These are phyloP conservation scores for Fomitopsis pinicola DNA, from an alignment of 1,284 basidiomycete species.

Conservation along the genomic window DNA sequence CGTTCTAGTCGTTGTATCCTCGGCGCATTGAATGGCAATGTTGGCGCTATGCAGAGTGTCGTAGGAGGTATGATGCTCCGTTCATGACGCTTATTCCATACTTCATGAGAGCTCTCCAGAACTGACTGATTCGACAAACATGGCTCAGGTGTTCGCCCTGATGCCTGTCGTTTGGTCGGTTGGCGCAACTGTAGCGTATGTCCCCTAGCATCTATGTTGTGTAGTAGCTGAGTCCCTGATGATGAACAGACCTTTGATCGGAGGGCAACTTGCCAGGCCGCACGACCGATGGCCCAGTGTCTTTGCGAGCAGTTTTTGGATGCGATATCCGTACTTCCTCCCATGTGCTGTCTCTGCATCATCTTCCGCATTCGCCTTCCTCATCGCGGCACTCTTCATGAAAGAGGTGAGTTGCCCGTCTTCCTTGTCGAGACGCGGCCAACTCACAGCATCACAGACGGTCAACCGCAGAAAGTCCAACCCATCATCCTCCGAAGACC, in stretches of 20 bases:
- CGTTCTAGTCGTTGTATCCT: conserved; percentile 42
- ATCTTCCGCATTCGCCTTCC: conserved; percentile 34
- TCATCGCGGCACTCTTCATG: conserved; percentile 36
- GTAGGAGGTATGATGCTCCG: conserved; percentile 25
- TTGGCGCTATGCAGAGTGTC: conserved; percentile 50
- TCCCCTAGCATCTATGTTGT: not conserved
- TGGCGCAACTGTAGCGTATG: conserved; percentile 43
- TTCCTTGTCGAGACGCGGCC: not conserved
- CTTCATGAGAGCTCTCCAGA: conserved; percentile 23
- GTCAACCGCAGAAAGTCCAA: conserved; percentile 16
- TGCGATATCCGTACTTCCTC: conserved; percentile 50
- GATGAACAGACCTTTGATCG: conserved; percentile 39
- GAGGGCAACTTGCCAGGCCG: conserved; percentile 46
- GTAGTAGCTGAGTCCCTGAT: not conserved
- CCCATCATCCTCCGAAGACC: conserved; percentile 12
- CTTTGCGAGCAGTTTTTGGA: conserved; percentile 45
- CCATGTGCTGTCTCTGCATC: conserved; percentile 42
- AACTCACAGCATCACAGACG: conserved; percentile 15
- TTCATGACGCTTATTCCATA: not conserved
- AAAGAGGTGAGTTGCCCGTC: conserved; percentile 40
- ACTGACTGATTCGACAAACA: conserved; percentile 48
- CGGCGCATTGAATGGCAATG: conserved; percentile 50
- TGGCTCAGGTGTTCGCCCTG: conserved; percentile 44
- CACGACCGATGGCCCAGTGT: conserved; percentile 40
- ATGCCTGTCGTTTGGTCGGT: conserved; percentile 46